These are phyloP conservation scores for Zygnema circumcarinatum DNA, from an alignment of 139 green algal species.

Conservation along the genomic window DNA sequence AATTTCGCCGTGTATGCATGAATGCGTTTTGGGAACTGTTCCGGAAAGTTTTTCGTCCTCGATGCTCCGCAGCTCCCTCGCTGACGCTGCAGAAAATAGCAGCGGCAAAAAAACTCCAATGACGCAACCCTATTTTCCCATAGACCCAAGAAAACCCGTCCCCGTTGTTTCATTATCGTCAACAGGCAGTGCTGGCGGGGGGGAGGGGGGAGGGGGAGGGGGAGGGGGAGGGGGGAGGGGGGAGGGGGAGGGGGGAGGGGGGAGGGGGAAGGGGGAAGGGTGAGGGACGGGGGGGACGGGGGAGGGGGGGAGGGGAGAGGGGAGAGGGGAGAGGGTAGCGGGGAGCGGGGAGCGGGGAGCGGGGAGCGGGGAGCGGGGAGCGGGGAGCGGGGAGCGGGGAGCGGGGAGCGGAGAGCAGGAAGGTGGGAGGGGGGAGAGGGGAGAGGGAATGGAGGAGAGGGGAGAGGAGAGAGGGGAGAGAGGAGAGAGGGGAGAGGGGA, in stretches of 20 bases:
- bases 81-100: not conserved
- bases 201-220: slow-evolving; percentile 9
- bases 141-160: not conserved
- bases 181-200: not conserved
- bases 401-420: not conserved
- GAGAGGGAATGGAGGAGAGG: not conserved
- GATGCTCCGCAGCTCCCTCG: not conserved
- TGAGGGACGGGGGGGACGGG: not conserved
- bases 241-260: not conserved
- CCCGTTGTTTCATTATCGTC: not conserved
- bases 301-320: no score
- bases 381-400: not conserved
- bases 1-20: slow-evolving; percentile 36
- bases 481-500: not conserved
- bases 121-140: not conserved
- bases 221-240: not conserved
- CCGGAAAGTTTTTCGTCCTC: no score
- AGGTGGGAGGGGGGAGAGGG: not conserved
- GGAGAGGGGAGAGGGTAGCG: not conserved
- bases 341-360: not conserved
- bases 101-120: no score
- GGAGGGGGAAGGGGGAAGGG: not conserved
- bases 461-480: not conserved
- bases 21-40: slow-evolving; percentile 1
- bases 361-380: no score